Evolutionary conservation across 2,329 filamentous ascomycete genomes (phyloP).

Genomic region (Colletotrichum sp.): DNA sequence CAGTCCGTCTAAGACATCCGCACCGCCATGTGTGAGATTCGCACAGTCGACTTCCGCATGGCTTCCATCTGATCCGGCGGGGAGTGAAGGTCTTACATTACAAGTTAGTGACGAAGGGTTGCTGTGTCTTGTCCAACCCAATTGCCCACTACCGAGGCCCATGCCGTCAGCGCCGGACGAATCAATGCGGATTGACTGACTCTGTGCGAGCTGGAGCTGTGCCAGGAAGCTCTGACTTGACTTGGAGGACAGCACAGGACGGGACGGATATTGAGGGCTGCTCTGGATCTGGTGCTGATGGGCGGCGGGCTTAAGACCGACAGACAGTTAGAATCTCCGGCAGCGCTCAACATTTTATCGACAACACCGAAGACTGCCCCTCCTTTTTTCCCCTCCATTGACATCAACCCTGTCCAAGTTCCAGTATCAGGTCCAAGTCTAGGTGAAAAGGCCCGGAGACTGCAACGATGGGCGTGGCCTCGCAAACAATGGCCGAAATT

Average conservation of each 20-base stretch:
- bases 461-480: neutral
- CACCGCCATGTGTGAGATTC: neutral
- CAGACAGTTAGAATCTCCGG: slow-evolving; percentile 12
- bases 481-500: neutral
- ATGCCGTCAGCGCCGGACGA: slow-evolving; percentile 17
- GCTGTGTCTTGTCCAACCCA: neutral
- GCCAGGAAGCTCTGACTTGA: slow-evolving; percentile 14
- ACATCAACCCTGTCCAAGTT: slow-evolving; percentile 21
- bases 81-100: neutral
- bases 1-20: neutral
- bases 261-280: neutral
- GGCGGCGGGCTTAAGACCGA: slow-evolving; percentile 15
- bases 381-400: slow-evolving; percentile 15
- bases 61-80: neutral
- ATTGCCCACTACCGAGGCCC: neutral
- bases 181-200: slow-evolving; percentile 12
- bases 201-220: slow-evolving; percentile 17
- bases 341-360: slow-evolving; percentile 14
- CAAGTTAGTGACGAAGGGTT: neutral
- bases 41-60: neutral
- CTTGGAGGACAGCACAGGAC: neutral
- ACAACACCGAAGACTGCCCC: slow-evolving; percentile 14
- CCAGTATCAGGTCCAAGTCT: neutral
- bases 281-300: slow-evolving; percentile 1
- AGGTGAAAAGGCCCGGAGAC: neutral